Evolutionary conservation across 768 basidiomycete genomes (phyloP).

Genomic region (Pulveroboletus ravenelii): DNA sequence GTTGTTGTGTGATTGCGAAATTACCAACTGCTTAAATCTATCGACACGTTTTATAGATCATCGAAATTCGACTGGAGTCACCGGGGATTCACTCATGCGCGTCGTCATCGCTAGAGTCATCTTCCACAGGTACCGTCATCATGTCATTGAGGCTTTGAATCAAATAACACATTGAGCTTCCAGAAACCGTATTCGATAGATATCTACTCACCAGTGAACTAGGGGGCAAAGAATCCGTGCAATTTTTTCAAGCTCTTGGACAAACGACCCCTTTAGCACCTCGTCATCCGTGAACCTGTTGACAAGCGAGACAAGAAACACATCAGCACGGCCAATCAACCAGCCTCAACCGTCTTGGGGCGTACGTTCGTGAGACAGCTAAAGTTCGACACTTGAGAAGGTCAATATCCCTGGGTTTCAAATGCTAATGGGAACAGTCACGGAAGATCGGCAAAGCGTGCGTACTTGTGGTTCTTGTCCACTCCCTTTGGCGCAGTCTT

Average conservation of each 20-base stretch:
- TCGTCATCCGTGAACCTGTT: slow-evolving; percentile 70
- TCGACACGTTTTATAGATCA: slow-evolving; percentile 1
- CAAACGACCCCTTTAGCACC: slow-evolving; percentile 62
- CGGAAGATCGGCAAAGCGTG: slow-evolving; percentile 11
- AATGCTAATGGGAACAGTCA: not conserved
- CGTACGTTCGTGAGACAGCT: slow-evolving; percentile 58
- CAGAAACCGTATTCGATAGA: not conserved
- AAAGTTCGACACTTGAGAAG: slow-evolving; percentile 80
- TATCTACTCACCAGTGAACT: slow-evolving; percentile 61
- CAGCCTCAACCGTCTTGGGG: slow-evolving; percentile 6
- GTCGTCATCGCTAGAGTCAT: slow-evolving; percentile 9
- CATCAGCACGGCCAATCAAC: slow-evolving; percentile 15
- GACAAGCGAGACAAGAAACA: not conserved
- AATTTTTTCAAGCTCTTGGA: slow-evolving; percentile 52
- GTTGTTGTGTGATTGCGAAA: no score
- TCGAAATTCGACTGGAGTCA: not conserved
- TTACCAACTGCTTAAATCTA: not conserved
- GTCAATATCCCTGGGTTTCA: slow-evolving; percentile 72
- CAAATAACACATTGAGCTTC: slow-evolving; percentile 1
- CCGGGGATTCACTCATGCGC: slow-evolving; percentile 3
- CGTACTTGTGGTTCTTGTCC: slow-evolving; percentile 71
- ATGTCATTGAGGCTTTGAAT: slow-evolving; percentile 60
- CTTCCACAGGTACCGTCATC: slow-evolving; percentile 49
- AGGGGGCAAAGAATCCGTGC: slow-evolving; percentile 63
- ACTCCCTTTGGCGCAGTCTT: slow-evolving; percentile 92